phyloP scores from a whole-genome alignment of 2,329 filamentous ascomycete genomes.

The Orbilia javanica region DNA sequence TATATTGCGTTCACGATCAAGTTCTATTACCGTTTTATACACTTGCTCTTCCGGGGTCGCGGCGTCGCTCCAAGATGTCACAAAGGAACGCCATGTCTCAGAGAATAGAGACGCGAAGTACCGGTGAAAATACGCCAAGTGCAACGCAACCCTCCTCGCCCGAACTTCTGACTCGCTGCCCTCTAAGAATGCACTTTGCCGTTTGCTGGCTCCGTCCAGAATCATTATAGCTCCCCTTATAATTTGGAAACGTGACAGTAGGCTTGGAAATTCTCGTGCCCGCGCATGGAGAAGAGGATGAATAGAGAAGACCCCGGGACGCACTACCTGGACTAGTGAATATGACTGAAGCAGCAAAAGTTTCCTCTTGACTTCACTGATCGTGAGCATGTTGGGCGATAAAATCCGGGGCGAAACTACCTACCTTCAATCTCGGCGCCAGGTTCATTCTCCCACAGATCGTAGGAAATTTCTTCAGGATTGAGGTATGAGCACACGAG shows the following conservation, averaged over 20 bases:
- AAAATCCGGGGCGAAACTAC: background rate
- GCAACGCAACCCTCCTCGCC: background rate
- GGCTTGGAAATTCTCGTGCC: background rate
- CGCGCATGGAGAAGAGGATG: conserved; percentile 9
- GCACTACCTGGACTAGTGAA: conserved; percentile 10
- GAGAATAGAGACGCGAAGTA: background rate
- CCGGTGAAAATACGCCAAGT: conserved; percentile 1
- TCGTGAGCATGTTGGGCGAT: conserved; percentile 9
- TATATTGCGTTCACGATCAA: conserved; percentile 1
- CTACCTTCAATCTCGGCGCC: background rate
- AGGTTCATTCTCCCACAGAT: conserved; percentile 33
- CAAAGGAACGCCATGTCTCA: too few species aligned
- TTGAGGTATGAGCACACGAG: conserved; percentile 47
- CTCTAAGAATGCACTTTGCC: background rate
- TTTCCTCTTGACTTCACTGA: background rate
- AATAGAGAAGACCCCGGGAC: background rate
- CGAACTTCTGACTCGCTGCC: background rate
- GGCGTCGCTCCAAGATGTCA: too few species aligned
- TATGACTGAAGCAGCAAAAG: background rate
- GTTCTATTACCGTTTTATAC: background rate
- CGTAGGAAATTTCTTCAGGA: conserved; percentile 49
- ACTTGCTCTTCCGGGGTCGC: background rate
- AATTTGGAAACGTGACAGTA: background rate
- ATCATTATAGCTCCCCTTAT: background rate
- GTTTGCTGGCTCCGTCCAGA: background rate